Conservation (phyloP, 805 yeast species). For the Suhomyces xylopsoci region DNA sequence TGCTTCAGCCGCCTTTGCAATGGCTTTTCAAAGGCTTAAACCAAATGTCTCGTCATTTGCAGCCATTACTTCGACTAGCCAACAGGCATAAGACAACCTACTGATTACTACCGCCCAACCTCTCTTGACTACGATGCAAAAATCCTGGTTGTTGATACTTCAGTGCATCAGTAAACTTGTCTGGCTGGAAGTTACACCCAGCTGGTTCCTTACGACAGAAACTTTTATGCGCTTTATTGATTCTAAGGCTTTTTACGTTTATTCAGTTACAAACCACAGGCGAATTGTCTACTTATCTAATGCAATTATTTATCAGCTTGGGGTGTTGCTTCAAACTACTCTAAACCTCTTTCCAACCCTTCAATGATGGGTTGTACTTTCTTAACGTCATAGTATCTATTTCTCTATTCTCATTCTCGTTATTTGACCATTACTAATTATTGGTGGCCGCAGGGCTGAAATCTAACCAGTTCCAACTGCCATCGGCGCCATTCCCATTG, state of each 20-base stretch:
- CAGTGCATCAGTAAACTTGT: too few relatives aligned
- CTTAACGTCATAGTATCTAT: not conserved
- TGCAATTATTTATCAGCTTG: not conserved
- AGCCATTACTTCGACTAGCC: too few relatives aligned
- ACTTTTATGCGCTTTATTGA: not conserved
- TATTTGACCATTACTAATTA: not conserved
- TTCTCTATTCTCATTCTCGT: too few relatives aligned
- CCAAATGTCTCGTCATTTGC: too few relatives aligned
- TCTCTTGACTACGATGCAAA: not conserved
- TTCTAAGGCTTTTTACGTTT: not conserved
- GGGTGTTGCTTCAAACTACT: not conserved
- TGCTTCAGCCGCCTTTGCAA: too few relatives aligned
- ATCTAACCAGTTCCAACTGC: constrained; percentile 42
- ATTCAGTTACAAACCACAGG: not conserved
- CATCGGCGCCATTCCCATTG: constrained; percentile 4
- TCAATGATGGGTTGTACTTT: too few relatives aligned
- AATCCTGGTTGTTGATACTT: too few relatives aligned
- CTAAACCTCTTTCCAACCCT: not conserved
- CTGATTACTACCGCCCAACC: not conserved
- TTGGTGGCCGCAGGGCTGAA: constrained; percentile 23
- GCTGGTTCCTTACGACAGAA: not conserved
- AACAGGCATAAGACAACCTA: not conserved
- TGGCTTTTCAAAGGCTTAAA: too few relatives aligned
- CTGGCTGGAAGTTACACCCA: not conserved
- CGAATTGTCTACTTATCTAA: not conserved